Evolutionary conservation across 306 rosid genomes (phyloP).

Genomic region (Casuarina glauca): DNA sequence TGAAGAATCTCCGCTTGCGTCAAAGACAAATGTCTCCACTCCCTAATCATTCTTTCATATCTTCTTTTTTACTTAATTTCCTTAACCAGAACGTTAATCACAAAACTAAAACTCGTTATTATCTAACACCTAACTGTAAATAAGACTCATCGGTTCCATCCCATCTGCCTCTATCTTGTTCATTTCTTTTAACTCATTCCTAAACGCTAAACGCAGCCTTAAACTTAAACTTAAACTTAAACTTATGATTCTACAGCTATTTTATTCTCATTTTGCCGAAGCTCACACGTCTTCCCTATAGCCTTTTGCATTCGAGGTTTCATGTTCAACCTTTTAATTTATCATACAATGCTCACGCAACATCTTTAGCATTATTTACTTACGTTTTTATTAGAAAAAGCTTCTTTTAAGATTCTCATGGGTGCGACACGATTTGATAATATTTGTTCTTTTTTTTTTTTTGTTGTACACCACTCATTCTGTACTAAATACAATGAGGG

Average conservation of each 20-base stretch:
- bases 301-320: background rate
- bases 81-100: no score
- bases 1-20: background rate
- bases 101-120: no score
- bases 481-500: background rate
- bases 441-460: background rate
- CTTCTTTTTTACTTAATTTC: no score
- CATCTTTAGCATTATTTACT: background rate
- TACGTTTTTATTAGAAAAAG: background rate
- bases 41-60: background rate
- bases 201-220: no score
- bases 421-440: background rate
- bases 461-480: background rate
- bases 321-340: background rate
- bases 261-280: no score
- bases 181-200: no score
- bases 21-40: slow-evolving; percentile 7
- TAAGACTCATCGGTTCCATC: no score
- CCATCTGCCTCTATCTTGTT: no score
- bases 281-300: no score
- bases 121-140: no score
- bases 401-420: background rate
- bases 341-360: background rate
- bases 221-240: no score
- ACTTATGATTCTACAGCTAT: no score